Percentiles rank a stretch among this genome's conserved stretches.
These are phyloP conservation scores for Fusarium chaquense DNA, from an alignment of 2,329 filamentous ascomycete genomes.

Conservation along the genomic window DNA sequence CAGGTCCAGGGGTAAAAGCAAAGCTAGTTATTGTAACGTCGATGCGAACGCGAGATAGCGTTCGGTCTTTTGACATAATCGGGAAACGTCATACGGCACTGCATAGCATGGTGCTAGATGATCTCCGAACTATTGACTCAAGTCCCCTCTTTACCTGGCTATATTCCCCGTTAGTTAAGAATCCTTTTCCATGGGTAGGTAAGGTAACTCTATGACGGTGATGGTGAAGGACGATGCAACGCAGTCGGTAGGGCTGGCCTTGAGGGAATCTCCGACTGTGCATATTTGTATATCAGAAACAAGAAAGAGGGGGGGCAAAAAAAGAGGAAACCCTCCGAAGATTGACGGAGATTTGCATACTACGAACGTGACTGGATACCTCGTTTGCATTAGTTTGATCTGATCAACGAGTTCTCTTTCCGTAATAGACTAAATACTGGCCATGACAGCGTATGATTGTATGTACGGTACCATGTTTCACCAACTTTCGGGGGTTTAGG, in stretches of 20 bases:
- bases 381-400: not conserved
- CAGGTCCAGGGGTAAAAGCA: not conserved
- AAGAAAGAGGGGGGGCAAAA: not conserved
- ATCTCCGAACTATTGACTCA: constrained; percentile 1
- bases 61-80: constrained; percentile 18
- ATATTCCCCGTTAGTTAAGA: not conserved
- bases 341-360: not conserved
- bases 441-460: constrained; percentile 9
- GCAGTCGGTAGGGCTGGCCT: constrained; percentile 30
- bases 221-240: not conserved
- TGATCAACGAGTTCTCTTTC: constrained; percentile 16
- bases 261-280: constrained; percentile 9
- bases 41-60: constrained; percentile 1
- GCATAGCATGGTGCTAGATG: not conserved
- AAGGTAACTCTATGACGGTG: not conserved
- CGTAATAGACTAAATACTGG: not conserved
- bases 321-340: not conserved
- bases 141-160: not conserved
- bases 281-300: constrained; percentile 13
- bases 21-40: not conserved
- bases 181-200: not conserved
- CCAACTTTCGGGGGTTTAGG: constrained; percentile 25
- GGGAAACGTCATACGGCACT: constrained; percentile 4
- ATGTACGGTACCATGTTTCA: constrained; percentile 13
- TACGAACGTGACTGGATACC: constrained; percentile 8